Conservation (phyloP, 352 stramenopile genomes). For the Phytophthora pini region DNA sequence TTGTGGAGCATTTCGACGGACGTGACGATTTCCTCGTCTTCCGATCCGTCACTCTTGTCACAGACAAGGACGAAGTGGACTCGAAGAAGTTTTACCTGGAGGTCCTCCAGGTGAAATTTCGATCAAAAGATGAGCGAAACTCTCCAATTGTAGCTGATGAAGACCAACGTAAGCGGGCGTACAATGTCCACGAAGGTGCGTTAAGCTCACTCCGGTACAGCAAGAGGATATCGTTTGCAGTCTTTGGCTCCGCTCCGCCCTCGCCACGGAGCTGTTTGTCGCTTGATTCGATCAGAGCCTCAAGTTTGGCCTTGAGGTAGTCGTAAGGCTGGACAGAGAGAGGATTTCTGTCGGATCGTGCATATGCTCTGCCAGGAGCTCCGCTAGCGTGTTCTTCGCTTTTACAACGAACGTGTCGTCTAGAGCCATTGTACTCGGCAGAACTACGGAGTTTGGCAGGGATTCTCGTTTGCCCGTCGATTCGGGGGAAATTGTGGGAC, state of each 20-base stretch:
- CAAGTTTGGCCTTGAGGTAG: constrained; percentile 69
- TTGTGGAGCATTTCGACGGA: constrained; percentile 86
- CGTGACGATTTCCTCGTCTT: constrained; percentile 89
- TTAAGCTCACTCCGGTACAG: constrained; percentile 61
- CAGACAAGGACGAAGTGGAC: constrained; percentile 80
- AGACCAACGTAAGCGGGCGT: constrained; percentile 91
- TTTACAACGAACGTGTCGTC: constrained; percentile 82
- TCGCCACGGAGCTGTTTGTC: constrained; percentile 27
- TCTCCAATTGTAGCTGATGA: constrained; percentile 54
- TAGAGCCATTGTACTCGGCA: constrained; percentile 77
- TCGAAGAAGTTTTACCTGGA: constrained; percentile 80
- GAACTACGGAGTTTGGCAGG: constrained; percentile 65
- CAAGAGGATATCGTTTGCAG: constrained; percentile 54
- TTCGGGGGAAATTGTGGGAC: constrained; percentile 86
- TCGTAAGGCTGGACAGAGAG: constrained; percentile 76
- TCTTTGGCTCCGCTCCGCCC: constrained; percentile 17
- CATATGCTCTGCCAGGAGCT: constrained; percentile 76
- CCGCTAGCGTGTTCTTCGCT: constrained; percentile 64
- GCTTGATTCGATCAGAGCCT: constrained; percentile 48
- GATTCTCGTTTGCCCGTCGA: constrained; percentile 84
- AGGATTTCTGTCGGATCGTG: constrained; percentile 71
- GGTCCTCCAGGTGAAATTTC: constrained; percentile 74
- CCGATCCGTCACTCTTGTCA: constrained; percentile 79
- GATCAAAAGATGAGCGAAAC: constrained; percentile 95
- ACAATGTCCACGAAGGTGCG: constrained; percentile 88